Evolutionary conservation across 345 rosid species (phyloP).

Genomic region (Odontarrhena argentea): DNA sequence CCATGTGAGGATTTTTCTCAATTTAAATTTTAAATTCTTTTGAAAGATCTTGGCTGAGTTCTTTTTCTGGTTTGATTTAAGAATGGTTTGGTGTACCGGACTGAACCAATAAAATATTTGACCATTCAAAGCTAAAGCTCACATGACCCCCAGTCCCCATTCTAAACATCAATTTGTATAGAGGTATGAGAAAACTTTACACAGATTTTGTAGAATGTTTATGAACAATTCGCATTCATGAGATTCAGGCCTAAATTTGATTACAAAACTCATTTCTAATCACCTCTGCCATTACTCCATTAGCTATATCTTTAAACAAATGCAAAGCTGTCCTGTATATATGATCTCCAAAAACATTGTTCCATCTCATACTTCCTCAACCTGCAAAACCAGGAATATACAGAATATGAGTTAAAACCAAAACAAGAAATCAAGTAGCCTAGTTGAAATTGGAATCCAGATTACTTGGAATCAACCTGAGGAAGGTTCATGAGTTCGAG

Average conservation of each 20-base stretch:
- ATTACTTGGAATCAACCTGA: constrained; percentile 51
- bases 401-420: not conserved
- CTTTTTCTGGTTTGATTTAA: no score
- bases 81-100: no score
- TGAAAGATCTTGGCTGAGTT: no score
- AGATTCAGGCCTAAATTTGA: constrained; percentile 18
- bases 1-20: no score
- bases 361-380: constrained; percentile 67
- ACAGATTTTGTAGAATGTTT: constrained; percentile 23
- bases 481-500: constrained; percentile 86
- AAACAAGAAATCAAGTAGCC: not conserved
- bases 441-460: not conserved
- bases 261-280: constrained; percentile 33
- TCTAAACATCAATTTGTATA: not conserved
- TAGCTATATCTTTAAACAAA: constrained; percentile 22
- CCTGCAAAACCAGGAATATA: constrained; percentile 43
- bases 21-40: no score
- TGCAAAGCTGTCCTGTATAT: constrained; percentile 27
- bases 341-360: constrained; percentile 16
- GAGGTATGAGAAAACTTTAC: constrained; percentile 25
- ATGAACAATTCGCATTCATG: constrained; percentile 38
- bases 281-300: constrained; percentile 17
- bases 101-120: no score
- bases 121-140: no score
- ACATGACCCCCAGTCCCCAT: no score